phyloP scores from a whole-genome alignment of 495 filamentous ascomycete species.

The Daldinia childiae region DNA sequence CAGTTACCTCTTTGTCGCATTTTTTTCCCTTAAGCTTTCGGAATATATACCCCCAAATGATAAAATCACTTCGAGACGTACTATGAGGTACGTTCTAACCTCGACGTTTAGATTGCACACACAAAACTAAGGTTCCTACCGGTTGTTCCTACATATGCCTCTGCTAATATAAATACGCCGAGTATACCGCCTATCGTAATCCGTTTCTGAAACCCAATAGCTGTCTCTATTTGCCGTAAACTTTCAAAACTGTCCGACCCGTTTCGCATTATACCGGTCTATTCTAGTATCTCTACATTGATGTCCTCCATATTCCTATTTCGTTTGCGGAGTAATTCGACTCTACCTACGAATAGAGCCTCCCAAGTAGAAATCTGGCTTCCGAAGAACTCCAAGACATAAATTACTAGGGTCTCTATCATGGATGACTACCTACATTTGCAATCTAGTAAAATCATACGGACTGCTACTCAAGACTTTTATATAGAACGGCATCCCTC shows the following conservation, averaged over 20 bases:
- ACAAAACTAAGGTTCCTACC: not conserved
- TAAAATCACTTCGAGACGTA: constrained; percentile 13
- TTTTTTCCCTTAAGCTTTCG: not conserved
- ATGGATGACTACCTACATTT: not conserved
- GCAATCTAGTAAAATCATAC: not conserved
- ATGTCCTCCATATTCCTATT: not conserved
- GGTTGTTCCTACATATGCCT: not conserved
- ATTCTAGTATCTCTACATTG: not conserved
- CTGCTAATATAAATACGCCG: not conserved
- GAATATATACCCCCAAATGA: constrained; percentile 39
- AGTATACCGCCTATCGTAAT: not conserved
- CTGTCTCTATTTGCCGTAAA: not conserved
- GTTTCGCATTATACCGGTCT: not conserved
- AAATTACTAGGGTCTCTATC: not conserved
- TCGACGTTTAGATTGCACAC: not conserved
- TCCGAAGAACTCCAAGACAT: not conserved
- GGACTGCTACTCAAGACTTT: not conserved
- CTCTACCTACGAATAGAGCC: not conserved
- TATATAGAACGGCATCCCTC: not conserved
- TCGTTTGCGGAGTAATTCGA: constrained; percentile 5
- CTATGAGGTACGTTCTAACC: not conserved
- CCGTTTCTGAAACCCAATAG: not conserved
- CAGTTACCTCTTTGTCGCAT: constrained; percentile 15
- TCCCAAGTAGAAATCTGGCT: not conserved
- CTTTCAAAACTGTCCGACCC: constrained; percentile 2